Conservation (phyloP, 352 stramenopile genomes). For the Phytophthora crassamura region DNA sequence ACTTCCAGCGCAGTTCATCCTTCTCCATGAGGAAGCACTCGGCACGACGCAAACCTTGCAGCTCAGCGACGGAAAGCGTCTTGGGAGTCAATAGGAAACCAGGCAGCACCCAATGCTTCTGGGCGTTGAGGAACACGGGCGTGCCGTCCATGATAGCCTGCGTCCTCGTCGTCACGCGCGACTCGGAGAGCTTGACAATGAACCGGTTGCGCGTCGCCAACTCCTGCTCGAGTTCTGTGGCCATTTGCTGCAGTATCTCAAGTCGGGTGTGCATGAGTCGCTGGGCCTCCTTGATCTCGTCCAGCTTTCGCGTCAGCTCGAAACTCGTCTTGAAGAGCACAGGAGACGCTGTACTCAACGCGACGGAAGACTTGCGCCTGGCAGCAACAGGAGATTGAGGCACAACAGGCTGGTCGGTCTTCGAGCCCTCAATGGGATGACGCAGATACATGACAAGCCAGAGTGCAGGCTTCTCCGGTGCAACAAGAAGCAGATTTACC, state of each 20-base stretch:
- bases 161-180: constrained; percentile 63
- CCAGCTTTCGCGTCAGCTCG: constrained; percentile 62
- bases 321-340: constrained; percentile 70
- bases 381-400: neutral
- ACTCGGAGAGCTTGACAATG: constrained; percentile 57
- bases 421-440: neutral
- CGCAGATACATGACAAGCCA: constrained; percentile 61
- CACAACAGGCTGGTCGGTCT: neutral
- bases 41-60: constrained; percentile 57
- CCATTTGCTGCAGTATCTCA: constrained; percentile 34
- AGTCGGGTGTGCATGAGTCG: constrained; percentile 43
- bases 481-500: constrained; percentile 49
- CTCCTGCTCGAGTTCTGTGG: constrained; percentile 42
- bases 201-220: constrained; percentile 54
- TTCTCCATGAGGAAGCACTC: constrained; percentile 73
- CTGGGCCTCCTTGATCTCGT: constrained; percentile 54
- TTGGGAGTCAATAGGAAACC: constrained; percentile 42
- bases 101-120: constrained; percentile 74
- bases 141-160: constrained; percentile 71
- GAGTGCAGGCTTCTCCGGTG: constrained; percentile 42
- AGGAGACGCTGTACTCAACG: constrained; percentile 17
- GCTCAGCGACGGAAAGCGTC: constrained; percentile 36
- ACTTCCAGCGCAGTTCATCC: constrained; percentile 64
- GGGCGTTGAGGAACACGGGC: constrained; percentile 58
- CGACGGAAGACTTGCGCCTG: constrained; percentile 19